phyloP scores from a whole-genome alignment of 345 rosid genomes.

The Geranium rotundifolium region DNA sequence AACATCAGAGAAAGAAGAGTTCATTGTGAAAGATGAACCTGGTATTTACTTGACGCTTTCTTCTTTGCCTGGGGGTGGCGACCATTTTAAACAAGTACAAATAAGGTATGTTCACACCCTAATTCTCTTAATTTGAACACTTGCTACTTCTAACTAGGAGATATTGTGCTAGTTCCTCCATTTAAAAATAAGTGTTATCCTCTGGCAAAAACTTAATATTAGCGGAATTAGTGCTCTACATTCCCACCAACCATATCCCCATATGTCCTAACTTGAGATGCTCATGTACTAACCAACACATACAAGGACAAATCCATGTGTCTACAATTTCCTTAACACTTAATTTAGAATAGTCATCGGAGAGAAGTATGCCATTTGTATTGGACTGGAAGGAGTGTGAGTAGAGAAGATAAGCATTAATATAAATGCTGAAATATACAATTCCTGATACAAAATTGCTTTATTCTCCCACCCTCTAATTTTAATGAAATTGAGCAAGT shows the following conservation, averaged over 20 bases:
- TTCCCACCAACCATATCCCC: too few relatives aligned
- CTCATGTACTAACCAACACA: not conserved
- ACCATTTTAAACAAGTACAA: slow-evolving; percentile 19
- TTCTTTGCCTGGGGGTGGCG: slow-evolving; percentile 17
- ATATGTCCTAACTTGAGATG: too few relatives aligned
- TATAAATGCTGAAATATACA: too few relatives aligned
- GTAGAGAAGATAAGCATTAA: too few relatives aligned
- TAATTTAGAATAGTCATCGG: too few relatives aligned
- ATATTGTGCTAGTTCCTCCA: not conserved
- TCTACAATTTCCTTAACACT: too few relatives aligned
- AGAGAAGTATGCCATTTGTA: not conserved
- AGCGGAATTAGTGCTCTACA: too few relatives aligned
- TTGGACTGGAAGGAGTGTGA: too few relatives aligned
- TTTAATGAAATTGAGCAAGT: not conserved
- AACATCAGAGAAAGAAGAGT: too few relatives aligned
- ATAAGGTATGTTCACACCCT: slow-evolving; percentile 11
- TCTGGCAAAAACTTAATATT: not conserved
- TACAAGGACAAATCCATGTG: too few relatives aligned
- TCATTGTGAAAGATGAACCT: too few relatives aligned
- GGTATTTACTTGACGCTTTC: slow-evolving; percentile 18
- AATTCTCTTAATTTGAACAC: not conserved
- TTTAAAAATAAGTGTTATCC: not conserved
- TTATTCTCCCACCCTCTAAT: not conserved
- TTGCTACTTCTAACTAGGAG: not conserved
- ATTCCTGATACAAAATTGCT: too few relatives aligned